Base-by-base conservation (phyloP, 176 grass and related monocot species). In the Musa schizocarpa region DNA sequence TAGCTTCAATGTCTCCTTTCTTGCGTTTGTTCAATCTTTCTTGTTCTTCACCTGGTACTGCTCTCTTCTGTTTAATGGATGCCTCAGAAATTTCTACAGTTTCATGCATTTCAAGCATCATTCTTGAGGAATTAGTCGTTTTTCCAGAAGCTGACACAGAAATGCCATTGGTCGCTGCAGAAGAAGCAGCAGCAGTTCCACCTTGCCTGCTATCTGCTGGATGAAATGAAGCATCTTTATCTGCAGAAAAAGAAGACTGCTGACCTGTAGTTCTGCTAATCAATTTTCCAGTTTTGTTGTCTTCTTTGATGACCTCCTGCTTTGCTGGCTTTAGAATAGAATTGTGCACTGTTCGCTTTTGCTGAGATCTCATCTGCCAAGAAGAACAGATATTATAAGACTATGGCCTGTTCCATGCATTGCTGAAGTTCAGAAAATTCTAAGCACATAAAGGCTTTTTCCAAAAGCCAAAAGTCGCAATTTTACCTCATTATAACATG, bases 21-120 rank as follows among this genome's bases (percentile, higher is more conserved):
- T 85, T 93, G 53, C 88, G 83, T 89, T 99, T 99, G 71, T 54
- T 76, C 66, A 80, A 61, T 80, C 81, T 92, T 72, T 99, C 91
- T 73, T 87, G 88, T 72, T 92, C 91, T 77, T 99, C 91, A 76
- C 49, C 51, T 23, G 64, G 79, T 63, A 52, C 69, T 77, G 57
- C 43, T 81, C 83, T 94, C 77, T 89, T 99, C 83, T 89, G 90
- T 75, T 83, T 99, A 69, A 72, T 26, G 19, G 71, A 63, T 76
- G 82, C 76, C 69, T 92, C 83, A 77, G 74, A 82, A 54, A 80
- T 54, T 72, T 83, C 85, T 70, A 73, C 65, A 80, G 54, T 78
- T 71, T 93, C 87, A 74, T 79, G 54, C 77, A 55, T 64, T 52
- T 80, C 75, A 24, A 19, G 49, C 20, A 64, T 65, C 76, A 81